Conservation (phyloP, 352 stramenopile genomes). For the Aphanomyces stellatus region DNA sequence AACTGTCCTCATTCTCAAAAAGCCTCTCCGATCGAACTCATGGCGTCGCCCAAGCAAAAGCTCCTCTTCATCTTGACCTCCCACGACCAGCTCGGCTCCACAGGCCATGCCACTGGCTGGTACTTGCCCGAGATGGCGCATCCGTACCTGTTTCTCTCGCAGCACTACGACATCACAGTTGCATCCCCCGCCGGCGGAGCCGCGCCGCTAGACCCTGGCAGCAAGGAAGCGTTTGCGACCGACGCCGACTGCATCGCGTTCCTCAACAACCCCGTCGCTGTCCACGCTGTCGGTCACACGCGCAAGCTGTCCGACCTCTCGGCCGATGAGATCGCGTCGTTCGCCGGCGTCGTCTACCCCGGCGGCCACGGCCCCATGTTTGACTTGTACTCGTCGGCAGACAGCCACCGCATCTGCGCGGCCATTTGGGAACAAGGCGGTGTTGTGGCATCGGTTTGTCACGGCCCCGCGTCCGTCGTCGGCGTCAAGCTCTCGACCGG, state of each 20-base stretch:
- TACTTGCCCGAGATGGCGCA: constrained; percentile 51
- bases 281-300: constrained; percentile 27
- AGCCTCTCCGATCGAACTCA: too few species aligned
- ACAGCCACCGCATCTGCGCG: constrained; percentile 38
- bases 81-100: constrained; percentile 24
- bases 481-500: constrained; percentile 29
- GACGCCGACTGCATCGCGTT: constrained; percentile 23
- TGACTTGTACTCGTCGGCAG: constrained; percentile 36
- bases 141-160: constrained; percentile 48
- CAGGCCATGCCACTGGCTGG: constrained; percentile 35
- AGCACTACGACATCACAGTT: constrained; percentile 38
- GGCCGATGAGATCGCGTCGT: constrained; percentile 23
- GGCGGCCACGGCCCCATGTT: constrained; percentile 41
- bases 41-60: neutral
- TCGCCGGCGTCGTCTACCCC: constrained; percentile 38
- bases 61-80: constrained; percentile 35
- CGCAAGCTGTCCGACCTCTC: constrained; percentile 37
- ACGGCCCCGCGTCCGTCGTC: constrained; percentile 31
- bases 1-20: too few species aligned
- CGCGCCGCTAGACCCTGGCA: constrained; percentile 39
- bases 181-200: constrained; percentile 31
- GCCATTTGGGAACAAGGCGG: constrained; percentile 31
- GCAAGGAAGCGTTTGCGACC: constrained; percentile 20
- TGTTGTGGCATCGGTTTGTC: constrained; percentile 44
- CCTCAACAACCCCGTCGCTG: neutral